These are phyloP conservation scores for Cryptosporidium felis DNA, from an alignment of 169 alveolate genomes.

Conservation along the genomic window DNA sequence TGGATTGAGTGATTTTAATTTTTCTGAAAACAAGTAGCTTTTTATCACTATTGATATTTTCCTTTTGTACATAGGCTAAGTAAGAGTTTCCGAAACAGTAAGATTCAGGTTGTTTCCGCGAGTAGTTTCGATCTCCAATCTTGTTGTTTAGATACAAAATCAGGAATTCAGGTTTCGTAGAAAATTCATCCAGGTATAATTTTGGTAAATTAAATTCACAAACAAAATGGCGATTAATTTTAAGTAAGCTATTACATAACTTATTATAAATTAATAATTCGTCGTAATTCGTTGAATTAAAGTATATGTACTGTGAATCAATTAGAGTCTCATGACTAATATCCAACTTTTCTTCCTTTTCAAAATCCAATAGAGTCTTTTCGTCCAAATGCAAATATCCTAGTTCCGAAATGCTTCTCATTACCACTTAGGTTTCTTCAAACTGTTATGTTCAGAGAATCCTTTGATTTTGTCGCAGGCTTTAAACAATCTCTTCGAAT, in stretches of 20 bases:
- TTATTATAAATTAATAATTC: slow-evolving; percentile 33
- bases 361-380: not conserved
- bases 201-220: slow-evolving; percentile 20
- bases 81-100: not conserved
- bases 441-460: too few species aligned
- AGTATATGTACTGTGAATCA: slow-evolving; percentile 33
- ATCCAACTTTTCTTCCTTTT: slow-evolving; percentile 28
- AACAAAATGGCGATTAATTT: not conserved
- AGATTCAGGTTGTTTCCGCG: too few species aligned
- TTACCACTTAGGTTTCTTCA: too few species aligned
- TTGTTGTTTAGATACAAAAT: not conserved
- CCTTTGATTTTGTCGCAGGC: too few species aligned
- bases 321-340: not conserved
- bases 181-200: slow-evolving; percentile 11
- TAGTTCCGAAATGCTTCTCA: slow-evolving; percentile 5
- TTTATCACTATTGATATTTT: not conserved
- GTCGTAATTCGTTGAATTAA: slow-evolving; percentile 50
- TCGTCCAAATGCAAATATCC: slow-evolving; percentile 18
- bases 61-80: slow-evolving; percentile 23
- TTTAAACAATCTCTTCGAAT: too few species aligned
- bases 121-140: not conserved
- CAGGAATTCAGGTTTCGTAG: not conserved
- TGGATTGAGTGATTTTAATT: too few species aligned
- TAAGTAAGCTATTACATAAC: not conserved
- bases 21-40: slow-evolving; percentile 12